Evolutionary conservation across 306 rosid species (phyloP), one percentile per base, ranked within the genome.

Genomic region (Hippophae rhamnoides): DNA sequence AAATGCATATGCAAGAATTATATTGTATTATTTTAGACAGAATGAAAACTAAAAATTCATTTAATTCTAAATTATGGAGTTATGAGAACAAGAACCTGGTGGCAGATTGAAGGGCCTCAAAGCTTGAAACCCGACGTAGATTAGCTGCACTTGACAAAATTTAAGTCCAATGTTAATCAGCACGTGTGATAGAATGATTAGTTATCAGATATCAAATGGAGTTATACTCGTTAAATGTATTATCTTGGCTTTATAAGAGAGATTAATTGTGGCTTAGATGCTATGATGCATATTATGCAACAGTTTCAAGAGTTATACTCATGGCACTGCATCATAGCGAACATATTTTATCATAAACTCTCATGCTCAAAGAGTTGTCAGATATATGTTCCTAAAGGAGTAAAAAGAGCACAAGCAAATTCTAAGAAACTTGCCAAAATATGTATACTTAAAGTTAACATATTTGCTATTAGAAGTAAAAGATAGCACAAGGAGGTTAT

Each of bases 91-190:
- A 57, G 13, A 59, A 85, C 98, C 98, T 90, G 55, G 87, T 80
- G 5, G 84, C 79, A 62, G 86, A 87, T 58, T 87, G 96, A 59
- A 87, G 83, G 47, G 92, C 78, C 78, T 90, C 98, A 85, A 85
- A 85, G 80, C 86, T 87, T 79, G 96, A 87, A 44, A 83, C 56
- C 43, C 76, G 87, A 5, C 72, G 84, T 51, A 87, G 69, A 85
- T 81, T 90, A 46, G 87, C 98, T 90, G 96, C 85, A 80, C 18
- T 59, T 41, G 51, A 51, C 18, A 56, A 57, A 72, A 69, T 9
- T 11, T 1, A 12, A 54, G 38, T 31, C 38, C 4, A 31, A 31
- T 31, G 38, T 31, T 31, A 31, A 31, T 31, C 38, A 31, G 38
- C 38, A 31, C 3, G 0, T 2, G 38, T 2, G 38, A 31, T 4